Evolutionary conservation across 2,329 filamentous ascomycete species (phyloP).

Genomic region (Cladophialophora immunda): DNA sequence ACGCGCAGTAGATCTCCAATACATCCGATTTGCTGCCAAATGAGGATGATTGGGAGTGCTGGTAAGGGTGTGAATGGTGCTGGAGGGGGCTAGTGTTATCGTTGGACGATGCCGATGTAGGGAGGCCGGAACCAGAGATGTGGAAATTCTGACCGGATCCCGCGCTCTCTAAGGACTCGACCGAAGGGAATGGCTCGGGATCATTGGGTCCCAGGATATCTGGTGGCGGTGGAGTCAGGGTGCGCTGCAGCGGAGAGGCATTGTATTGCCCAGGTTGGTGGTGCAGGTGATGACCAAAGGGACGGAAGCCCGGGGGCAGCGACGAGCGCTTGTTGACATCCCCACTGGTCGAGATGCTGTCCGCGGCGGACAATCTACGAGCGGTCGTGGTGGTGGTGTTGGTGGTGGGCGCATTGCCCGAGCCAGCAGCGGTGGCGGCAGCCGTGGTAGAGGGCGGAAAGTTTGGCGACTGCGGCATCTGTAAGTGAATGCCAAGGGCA

Average conservation of each 20-base stretch:
- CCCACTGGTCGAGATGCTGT: constrained; percentile 28
- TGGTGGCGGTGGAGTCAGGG: constrained; percentile 82
- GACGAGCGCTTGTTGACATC: constrained; percentile 64
- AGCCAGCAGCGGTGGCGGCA: constrained; percentile 18
- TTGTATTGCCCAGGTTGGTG: constrained; percentile 67
- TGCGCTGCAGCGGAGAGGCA: constrained; percentile 88
- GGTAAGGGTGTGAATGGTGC: constrained; percentile 44
- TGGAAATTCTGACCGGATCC: constrained; percentile 73
- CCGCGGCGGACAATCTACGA: constrained; percentile 39
- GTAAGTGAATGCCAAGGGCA: constrained; percentile 40
- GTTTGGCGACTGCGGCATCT: constrained; percentile 44
- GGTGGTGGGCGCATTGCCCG: constrained; percentile 34
- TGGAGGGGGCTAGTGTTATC: constrained; percentile 68
- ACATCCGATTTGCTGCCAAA: constrained; percentile 55
- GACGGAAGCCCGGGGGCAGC: constrained; percentile 67
- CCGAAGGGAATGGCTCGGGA: constrained; percentile 84
- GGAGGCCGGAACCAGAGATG: constrained; percentile 71
- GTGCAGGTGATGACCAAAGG: constrained; percentile 48
- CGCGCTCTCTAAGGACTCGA: constrained; percentile 75
- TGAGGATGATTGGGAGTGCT: constrained; percentile 65
- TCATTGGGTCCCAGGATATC: constrained; percentile 65
- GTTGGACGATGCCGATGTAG: constrained; percentile 67
- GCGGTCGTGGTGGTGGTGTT: constrained; percentile 55
- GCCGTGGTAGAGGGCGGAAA: constrained; percentile 39
- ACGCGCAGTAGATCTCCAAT: constrained; percentile 91